Evolutionary conservation across 2,329 filamentous ascomycete genomes (phyloP).

Genomic region (Neopestalotiopsis clavispora): DNA sequence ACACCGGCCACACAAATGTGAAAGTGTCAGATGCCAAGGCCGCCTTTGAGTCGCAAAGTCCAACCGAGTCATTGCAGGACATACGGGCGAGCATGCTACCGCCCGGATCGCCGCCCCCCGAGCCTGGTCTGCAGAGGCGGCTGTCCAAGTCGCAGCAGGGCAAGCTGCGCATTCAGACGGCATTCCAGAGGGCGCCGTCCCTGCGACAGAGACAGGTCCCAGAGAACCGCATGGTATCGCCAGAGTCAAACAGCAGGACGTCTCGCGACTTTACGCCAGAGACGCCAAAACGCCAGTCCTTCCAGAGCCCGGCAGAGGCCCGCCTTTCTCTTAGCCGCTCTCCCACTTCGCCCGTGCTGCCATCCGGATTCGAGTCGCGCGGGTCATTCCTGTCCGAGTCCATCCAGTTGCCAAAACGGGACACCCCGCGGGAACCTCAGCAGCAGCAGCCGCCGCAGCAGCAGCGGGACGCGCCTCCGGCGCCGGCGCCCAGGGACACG

Average conservation of each 20-base stretch:
- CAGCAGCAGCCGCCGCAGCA: not conserved
- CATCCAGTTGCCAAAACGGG: not conserved
- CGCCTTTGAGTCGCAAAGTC: conserved; percentile 18
- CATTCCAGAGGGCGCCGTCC: conserved; percentile 16
- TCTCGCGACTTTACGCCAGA: not conserved
- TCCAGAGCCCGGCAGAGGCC: not conserved
- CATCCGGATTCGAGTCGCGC: not conserved
- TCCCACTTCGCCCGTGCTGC: not conserved
- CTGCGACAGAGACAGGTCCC: not conserved
- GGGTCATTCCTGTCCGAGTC: not conserved
- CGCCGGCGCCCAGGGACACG: not conserved
- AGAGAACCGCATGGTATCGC: not conserved
- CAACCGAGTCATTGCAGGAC: conserved; percentile 8
- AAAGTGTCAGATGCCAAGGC: conserved; percentile 16
- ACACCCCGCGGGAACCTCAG: not conserved
- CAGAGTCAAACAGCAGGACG: not conserved
- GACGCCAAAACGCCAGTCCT: not conserved
- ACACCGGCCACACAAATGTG: conserved; percentile 18
- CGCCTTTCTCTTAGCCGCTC: not conserved
- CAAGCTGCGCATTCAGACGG: conserved; percentile 17
- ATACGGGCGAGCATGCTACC: conserved; percentile 14
- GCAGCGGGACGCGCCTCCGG: not conserved
- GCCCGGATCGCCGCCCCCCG: conserved; percentile 2
- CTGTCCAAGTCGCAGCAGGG: conserved; percentile 19
- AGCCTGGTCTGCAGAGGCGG: not conserved